Evolutionary conservation across 176 grass and related monocot genomes (phyloP).

Genomic region (Phoenix roebelenii): DNA sequence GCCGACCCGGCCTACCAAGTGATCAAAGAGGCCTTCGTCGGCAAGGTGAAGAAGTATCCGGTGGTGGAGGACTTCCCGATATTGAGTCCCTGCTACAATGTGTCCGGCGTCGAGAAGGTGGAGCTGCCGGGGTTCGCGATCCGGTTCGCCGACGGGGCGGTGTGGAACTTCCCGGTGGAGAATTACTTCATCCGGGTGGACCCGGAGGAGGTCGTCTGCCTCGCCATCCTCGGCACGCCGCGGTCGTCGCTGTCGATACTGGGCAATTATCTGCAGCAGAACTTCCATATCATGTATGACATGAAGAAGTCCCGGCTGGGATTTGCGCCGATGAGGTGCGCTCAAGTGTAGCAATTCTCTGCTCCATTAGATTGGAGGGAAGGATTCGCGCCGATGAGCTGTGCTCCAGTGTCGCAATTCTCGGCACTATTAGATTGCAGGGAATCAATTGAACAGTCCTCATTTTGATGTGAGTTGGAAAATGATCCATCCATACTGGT

Average conservation of each 20-base stretch:
- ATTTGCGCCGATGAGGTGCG: slow-evolving; percentile 69
- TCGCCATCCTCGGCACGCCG: slow-evolving; percentile 63
- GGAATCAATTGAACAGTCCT: no score
- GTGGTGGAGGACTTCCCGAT: slow-evolving; percentile 48
- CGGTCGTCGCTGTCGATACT: slow-evolving; percentile 51
- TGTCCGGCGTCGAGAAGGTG: slow-evolving; percentile 42
- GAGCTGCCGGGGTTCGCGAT: slow-evolving; percentile 70
- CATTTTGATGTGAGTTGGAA: no score
- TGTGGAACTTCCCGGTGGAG: slow-evolving; percentile 74
- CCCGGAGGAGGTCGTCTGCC: slow-evolving; percentile 54
- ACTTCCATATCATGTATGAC: slow-evolving; percentile 84
- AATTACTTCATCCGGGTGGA: slow-evolving; percentile 92
- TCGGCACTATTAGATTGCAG: slow-evolving; percentile 1
- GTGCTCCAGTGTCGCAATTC: slow-evolving; percentile 48
- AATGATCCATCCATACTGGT: no score
- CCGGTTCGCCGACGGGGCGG: slow-evolving; percentile 56
- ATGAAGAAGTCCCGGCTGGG: slow-evolving; percentile 49
- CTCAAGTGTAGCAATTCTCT: slow-evolving; percentile 40
- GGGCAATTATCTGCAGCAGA: slow-evolving; percentile 95
- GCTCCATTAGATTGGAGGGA: not conserved
- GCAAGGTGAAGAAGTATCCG: slow-evolving; percentile 39
- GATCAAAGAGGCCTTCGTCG: slow-evolving; percentile 55
- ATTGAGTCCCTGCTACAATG: slow-evolving; percentile 81
- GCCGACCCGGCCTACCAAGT: slow-evolving; percentile 54
- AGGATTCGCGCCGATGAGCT: slow-evolving; percentile 68